A percentile compares a stretch with the other conserved stretches of the same genome.
phyloP scores from a whole-genome alignment of 257 asterid genomes.

The Forsythia suspensa region DNA sequence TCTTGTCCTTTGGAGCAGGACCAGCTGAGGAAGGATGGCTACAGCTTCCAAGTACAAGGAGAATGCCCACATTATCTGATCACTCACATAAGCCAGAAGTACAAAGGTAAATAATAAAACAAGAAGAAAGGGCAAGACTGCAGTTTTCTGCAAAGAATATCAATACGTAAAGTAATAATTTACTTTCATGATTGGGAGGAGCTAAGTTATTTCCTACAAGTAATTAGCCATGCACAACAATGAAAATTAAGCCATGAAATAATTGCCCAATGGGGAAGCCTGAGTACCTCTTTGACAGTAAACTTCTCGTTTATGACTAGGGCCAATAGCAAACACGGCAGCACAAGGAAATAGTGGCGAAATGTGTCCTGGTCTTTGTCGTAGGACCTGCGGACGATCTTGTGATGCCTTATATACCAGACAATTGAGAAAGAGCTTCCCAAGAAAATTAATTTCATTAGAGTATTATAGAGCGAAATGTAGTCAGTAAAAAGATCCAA shows the following conservation, averaged over 20 bases:
- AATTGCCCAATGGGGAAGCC: background rate
- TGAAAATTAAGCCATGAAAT: background rate
- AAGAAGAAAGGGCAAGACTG: background rate
- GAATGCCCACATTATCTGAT: slow-evolving; percentile 80
- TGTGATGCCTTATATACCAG: slow-evolving; percentile 85
- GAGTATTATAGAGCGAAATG: slow-evolving; percentile 70
- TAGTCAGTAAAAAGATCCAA: slow-evolving; percentile 72
- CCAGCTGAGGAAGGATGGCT: slow-evolving; percentile 89
- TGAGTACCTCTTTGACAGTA: slow-evolving; percentile 65
- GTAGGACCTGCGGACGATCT: slow-evolving; percentile 81
- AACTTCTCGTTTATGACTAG: slow-evolving; percentile 64
- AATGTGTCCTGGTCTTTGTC: slow-evolving; percentile 88
- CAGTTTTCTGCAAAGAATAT: background rate
- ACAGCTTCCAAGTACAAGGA: slow-evolving; percentile 85
- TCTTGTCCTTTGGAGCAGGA: slow-evolving; percentile 81
- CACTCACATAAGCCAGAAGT: slow-evolving; percentile 6
- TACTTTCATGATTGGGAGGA: background rate
- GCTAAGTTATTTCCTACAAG: background rate
- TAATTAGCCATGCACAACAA: background rate
- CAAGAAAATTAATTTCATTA: slow-evolving; percentile 80
- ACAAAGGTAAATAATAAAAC: slow-evolving; percentile 1
- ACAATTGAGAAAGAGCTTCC: slow-evolving; percentile 86
- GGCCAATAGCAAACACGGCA: slow-evolving; percentile 74
- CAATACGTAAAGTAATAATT: background rate
- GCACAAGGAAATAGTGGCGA: slow-evolving; percentile 68